Base-by-base conservation (phyloP, 306 rosid species). In the Heteromeles arbutifolia region DNA sequence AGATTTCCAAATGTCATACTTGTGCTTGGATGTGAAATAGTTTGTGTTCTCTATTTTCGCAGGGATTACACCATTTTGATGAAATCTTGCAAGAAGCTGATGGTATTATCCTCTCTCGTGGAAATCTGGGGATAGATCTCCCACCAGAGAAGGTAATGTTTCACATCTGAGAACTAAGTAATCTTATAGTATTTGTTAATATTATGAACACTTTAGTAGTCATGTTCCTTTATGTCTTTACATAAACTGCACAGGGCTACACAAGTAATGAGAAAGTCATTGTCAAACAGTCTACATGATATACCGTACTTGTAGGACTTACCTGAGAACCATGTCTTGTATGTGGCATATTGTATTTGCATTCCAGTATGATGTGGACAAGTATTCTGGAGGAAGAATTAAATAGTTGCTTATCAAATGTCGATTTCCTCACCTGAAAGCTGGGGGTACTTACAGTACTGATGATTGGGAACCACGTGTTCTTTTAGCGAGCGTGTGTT, bases 81-180 rank as follows among this genome's bases (percentile, higher is more conserved):
- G 98, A 94, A 80, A 94, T 94, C 80, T 82, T 94, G 61, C 90
- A 77, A 86, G 98, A 91, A 85, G 98, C 98, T 76, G 98, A 94
- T 80, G 98, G 98, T 70, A 84, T 94, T 78, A 94, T 94, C 72
- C 81, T 94, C 76, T 86, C 98, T 53, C 97, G 98, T 59, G 98
- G 98, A 71, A 91, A 88, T 79, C 81, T 94, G 92, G 98, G 98
- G 11, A 84, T 94, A 69, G 98, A 94, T 94, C 93, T 94, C 66
- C 98, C 98, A 58, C 96, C 98, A 63, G 98, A 94, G 81, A 94
- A 91, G 94, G 98, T 91, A 73, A 77, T 87, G 64, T 78, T 84
- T 57, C 39, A 32, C 39, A 74, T 59, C 31, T 53, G 15, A n/a
- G 25, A 50, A 29, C 14, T 41, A 29, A 37, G 37, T 52, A 43